phyloP scores from a whole-genome alignment of 371 early-diverging fungal species.

The Mucor velutinosus region DNA sequence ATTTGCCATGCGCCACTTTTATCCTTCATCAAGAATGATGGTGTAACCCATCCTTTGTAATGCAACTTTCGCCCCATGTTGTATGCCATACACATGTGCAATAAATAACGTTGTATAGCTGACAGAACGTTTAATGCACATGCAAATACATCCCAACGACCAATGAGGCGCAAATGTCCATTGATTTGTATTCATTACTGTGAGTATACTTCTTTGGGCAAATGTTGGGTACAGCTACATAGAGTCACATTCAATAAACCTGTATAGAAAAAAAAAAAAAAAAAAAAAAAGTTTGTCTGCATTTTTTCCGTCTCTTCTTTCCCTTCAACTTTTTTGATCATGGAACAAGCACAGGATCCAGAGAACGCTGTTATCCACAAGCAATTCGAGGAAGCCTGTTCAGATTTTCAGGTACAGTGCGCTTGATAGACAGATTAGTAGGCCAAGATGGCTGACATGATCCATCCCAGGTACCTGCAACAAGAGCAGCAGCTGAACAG shows the following conservation, averaged over 20 bases:
- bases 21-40: not conserved
- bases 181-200: not conserved
- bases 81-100: not conserved
- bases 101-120: not conserved
- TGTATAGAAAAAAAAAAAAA: not conserved
- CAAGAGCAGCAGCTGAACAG: constrained; percentile 62
- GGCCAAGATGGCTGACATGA: not conserved
- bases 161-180: not conserved
- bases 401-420: constrained; percentile 59
- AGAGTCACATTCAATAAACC: not conserved
- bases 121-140: not conserved
- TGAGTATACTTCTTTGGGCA: not conserved
- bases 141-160: not conserved
- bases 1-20: not conserved
- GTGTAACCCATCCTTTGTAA: not conserved
- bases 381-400: constrained; percentile 70
- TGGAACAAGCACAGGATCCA: constrained; percentile 20
- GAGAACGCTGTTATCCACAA: constrained; percentile 38
- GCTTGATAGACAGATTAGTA: not conserved
- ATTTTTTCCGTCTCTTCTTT: not conserved
- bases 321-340: not conserved
- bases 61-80: not conserved
- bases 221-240: not conserved
- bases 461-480: constrained; percentile 46
- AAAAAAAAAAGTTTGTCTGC: not conserved